Evolutionary conservation across 2,329 filamentous ascomycete genomes (phyloP).

Genomic region (Talaromyces sp.): DNA sequence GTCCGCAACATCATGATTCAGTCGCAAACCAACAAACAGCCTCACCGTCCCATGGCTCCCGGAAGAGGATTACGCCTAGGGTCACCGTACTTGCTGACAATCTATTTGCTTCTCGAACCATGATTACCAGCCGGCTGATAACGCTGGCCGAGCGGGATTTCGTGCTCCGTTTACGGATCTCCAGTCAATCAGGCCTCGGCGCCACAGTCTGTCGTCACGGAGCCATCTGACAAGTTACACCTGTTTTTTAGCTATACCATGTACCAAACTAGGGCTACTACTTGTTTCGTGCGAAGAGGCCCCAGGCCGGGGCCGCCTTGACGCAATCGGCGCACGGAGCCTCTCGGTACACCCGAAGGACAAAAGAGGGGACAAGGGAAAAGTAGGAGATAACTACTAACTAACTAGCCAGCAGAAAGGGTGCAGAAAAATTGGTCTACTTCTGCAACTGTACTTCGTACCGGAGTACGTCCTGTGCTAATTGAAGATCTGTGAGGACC

Average conservation of each 20-base stretch:
- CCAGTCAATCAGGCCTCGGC: not conserved
- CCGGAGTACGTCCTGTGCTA: not conserved
- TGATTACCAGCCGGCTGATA: not conserved
- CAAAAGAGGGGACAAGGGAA: not conserved
- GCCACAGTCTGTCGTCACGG: not conserved
- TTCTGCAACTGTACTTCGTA: not conserved
- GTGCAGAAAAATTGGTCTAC: not conserved
- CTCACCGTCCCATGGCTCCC: no score
- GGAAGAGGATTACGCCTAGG: no score
- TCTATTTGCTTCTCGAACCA: not conserved
- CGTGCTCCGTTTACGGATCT: not conserved
- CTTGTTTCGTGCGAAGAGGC: not conserved
- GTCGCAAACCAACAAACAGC: no score
- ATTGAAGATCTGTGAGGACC: not conserved
- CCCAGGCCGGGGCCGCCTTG: not conserved
- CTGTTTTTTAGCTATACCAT: not conserved
- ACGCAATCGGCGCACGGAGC: not conserved
- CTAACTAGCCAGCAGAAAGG: not conserved
- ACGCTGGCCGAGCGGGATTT: not conserved
- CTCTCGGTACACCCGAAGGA: not conserved
- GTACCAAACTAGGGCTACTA: not conserved
- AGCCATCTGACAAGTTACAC: not conserved
- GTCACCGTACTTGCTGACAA: no score
- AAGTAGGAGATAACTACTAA: not conserved
- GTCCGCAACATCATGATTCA: no score